Base-by-base conservation (phyloP, 805 yeast species). In the Grigorovia yakushimaensis region DNA sequence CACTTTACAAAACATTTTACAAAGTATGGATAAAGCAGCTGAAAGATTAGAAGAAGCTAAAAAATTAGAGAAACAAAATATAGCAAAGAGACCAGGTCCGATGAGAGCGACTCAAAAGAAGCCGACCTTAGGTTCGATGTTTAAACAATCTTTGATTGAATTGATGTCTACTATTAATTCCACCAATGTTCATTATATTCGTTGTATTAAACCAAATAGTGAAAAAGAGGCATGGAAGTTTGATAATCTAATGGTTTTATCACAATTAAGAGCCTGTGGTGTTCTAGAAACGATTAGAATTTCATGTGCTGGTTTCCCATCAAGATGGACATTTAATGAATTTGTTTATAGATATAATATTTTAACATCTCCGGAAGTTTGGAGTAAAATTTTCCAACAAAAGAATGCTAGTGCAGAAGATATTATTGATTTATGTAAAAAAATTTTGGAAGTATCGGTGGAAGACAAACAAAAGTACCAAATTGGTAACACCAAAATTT, bases 241-340 rank as follows among this genome's bases (percentile, higher is more conserved):
- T 67, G 95, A 88, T 60, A 88, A 95, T 15, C 76, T 88, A 40
- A 89, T 91, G 97, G 98, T 91, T 13, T 73, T 93, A 51, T 83
- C 95, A 5, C 98, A 91, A 67, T 74, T 91, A 52, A 79, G 98
- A 64, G 98, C 98, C 5, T 91, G 98, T 73, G 98, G 98, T 83
- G 98, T 91, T 42, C 73, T 91, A 56, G 98, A 93, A 65, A 93
- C 98, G 1, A 91, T 91, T 61, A 74, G 96, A 60, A 91, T 91
- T 43, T 89, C 97, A 1, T 89, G 97, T 70, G 97, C 96, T 44
- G 98, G 98, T 39, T 91, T 89, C 76, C 98, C 98, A 17, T 84
- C 96, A 0, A 76, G 97, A 62, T 88, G 96, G 88, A 79, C 95
- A 2, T 93, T 88, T 62, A 88, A 82, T 45, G 98, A 93, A 62